Evolutionary conservation across 2,329 filamentous ascomycete species (phyloP).

Genomic region (Sporothrix globosa): DNA sequence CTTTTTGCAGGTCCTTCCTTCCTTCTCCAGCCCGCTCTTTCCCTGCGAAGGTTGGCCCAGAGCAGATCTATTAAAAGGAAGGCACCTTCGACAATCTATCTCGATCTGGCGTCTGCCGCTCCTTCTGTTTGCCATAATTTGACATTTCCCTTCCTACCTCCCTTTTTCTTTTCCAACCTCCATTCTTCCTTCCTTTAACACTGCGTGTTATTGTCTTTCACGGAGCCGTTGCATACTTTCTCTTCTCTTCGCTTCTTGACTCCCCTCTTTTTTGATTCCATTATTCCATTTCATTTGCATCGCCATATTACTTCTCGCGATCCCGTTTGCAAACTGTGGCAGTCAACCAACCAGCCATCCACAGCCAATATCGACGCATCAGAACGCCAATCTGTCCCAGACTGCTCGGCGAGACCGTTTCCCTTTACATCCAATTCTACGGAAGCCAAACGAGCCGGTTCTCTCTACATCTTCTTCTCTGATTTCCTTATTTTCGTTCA

Average conservation of each 20-base stretch:
- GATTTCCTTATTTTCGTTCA: background rate
- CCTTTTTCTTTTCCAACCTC: slow-evolving; percentile 2
- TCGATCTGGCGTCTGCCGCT: slow-evolving; percentile 26
- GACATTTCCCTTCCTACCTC: background rate
- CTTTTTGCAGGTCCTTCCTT: slow-evolving; percentile 14
- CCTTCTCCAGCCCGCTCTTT: slow-evolving; percentile 25
- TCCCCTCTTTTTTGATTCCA: background rate
- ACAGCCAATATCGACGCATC: slow-evolving; percentile 26
- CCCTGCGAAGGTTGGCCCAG: slow-evolving; percentile 12
- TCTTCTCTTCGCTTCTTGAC: slow-evolving; percentile 18
- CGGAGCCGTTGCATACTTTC: slow-evolving; percentile 15
- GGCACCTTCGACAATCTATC: slow-evolving; percentile 27
- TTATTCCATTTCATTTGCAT: slow-evolving; percentile 10
- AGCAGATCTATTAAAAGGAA: slow-evolving; percentile 30
- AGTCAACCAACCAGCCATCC: slow-evolving; percentile 11
- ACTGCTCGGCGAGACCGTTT: slow-evolving; percentile 7
- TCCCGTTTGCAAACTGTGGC: slow-evolving; percentile 20
- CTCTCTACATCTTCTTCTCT: background rate
- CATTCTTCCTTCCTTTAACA: slow-evolving; percentile 8
- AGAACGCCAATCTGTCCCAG: slow-evolving; percentile 27
- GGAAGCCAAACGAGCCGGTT: slow-evolving; percentile 13
- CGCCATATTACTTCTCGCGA: background rate
- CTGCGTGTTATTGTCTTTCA: slow-evolving; percentile 4
- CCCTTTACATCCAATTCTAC: background rate
- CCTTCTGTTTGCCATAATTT: slow-evolving; percentile 22